Percentiles rank a stretch among this genome's conserved stretches.
These are phyloP conservation scores for Leccinum variicolor DNA, from an alignment of 768 basidiomycete species.

Conservation along the genomic window DNA sequence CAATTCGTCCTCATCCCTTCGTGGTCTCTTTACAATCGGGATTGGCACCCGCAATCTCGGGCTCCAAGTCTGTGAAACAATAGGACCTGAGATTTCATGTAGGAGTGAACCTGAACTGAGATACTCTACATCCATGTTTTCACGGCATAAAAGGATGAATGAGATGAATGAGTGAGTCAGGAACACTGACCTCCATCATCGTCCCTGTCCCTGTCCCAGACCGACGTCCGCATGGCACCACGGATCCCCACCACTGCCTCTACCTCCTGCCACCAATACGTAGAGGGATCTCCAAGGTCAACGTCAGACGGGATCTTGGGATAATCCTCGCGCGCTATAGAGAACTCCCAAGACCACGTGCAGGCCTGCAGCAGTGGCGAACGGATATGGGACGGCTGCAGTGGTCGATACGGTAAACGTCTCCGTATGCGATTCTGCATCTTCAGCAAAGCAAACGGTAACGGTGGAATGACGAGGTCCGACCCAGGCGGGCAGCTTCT, in stretches of 20 bases:
- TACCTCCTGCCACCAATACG: slow-evolving; percentile 11
- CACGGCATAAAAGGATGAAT: too few relatives aligned
- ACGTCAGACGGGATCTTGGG: background rate
- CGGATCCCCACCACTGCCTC: background rate
- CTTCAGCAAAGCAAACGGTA: slow-evolving; percentile 5
- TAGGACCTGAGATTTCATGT: too few relatives aligned
- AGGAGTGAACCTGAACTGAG: background rate
- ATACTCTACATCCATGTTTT: background rate
- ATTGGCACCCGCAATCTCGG: too few relatives aligned
- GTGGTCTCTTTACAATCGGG: too few relatives aligned
- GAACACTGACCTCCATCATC: background rate
- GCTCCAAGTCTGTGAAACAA: too few relatives aligned
- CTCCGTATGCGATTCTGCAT: background rate
- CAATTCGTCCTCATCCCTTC: too few relatives aligned
- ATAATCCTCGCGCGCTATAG: background rate
- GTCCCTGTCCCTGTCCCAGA: background rate
- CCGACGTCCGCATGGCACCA: background rate
- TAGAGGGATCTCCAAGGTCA: slow-evolving; percentile 1
- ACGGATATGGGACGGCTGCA: slow-evolving; percentile 4
- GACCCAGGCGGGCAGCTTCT: background rate
- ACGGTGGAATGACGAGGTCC: slow-evolving; percentile 2
- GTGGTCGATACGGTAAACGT: background rate
- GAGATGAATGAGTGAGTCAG: too few relatives aligned
- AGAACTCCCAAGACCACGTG: background rate
- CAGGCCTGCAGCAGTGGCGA: background rate